Evolutionary conservation across 768 basidiomycete species (phyloP).

Genomic region (Auriscalpium orientale): DNA sequence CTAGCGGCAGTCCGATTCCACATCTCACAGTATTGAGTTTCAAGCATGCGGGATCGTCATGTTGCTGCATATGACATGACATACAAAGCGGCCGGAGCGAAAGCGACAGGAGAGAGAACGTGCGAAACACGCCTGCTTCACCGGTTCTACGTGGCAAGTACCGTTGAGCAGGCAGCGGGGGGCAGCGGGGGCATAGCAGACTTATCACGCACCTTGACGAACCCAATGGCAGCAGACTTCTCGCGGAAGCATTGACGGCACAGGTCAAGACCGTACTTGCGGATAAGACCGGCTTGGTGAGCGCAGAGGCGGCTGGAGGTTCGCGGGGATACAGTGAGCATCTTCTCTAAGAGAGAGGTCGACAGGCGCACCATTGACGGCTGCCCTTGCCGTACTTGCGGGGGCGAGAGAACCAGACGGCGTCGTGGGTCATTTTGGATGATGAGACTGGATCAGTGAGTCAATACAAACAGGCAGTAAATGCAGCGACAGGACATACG

Average conservation of each 20-base stretch:
- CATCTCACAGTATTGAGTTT: too few relatives aligned
- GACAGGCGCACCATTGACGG: constrained; percentile 74
- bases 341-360: background rate
- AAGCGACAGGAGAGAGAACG: too few relatives aligned
- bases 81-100: too few relatives aligned
- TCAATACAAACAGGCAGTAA: background rate
- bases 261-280: constrained; percentile 94
- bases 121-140: too few relatives aligned
- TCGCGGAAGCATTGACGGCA: constrained; percentile 99
- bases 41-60: too few relatives aligned
- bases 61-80: too few relatives aligned
- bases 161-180: too few relatives aligned
- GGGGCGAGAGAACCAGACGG: constrained; percentile 95
- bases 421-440: constrained; percentile 90
- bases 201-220: constrained; percentile 66
- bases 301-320: constrained; percentile 80
- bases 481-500: background rate
- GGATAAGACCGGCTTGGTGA: constrained; percentile 95
- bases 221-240: constrained; percentile 88
- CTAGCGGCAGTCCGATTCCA: too few relatives aligned
- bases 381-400: constrained; percentile 93
- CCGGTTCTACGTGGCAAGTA: too few relatives aligned
- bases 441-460: constrained; percentile 1
- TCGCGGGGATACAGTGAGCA: background rate
- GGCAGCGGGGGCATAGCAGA: too few relatives aligned